A percentile compares a stretch with the other conserved stretches of the same genome.
Evolutionary conservation across 1,284 basidiomycete genomes (phyloP).

Genomic region (Pascua sp.): DNA sequence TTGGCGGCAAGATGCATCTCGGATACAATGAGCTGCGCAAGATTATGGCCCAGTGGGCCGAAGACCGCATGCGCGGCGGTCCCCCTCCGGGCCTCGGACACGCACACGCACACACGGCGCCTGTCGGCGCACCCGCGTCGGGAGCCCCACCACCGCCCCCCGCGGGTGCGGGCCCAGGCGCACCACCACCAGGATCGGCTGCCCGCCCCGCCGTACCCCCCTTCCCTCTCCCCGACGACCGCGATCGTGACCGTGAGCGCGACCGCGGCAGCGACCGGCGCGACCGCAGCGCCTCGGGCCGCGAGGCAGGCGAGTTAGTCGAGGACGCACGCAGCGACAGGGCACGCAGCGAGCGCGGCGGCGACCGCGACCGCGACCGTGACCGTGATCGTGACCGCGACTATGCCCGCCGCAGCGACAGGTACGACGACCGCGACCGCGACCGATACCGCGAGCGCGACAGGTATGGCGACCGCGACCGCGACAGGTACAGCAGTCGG

Average conservation of each 20-base stretch:
- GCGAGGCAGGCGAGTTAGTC: conserved; percentile 47
- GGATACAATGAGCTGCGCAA: conserved; percentile 97
- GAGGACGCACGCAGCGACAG: conserved; percentile 44
- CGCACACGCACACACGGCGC: conserved; percentile 47
- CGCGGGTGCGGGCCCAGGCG: conserved; percentile 5
- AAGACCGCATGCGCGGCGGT: conserved; percentile 73
- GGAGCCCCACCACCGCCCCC: conserved; percentile 8
- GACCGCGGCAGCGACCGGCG: no score
- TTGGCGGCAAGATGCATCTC: conserved; percentile 99
- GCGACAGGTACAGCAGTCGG: conserved; percentile 19
- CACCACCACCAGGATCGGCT: conserved; percentile 16
- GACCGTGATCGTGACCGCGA: conserved; percentile 4
- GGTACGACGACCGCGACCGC: conserved; percentile 53
- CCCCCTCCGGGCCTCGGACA: conserved; percentile 9
- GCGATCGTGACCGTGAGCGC: conserved; percentile 42
- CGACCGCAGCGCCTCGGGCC: no score
- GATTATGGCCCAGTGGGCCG: conserved; percentile 81
- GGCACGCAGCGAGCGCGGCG: conserved; percentile 17
- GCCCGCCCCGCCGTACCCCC: conserved; percentile 17
- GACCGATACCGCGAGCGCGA: conserved; percentile 40
- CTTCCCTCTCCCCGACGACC: conserved; percentile 34
- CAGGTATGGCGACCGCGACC: conserved; percentile 40
- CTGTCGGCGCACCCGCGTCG: conserved; percentile 33
- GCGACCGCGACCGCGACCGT: conserved; percentile 23
- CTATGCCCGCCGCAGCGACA: conserved; percentile 4